phyloP scores from a whole-genome alignment of 1,284 basidiomycete genomes.

The Ustilago sp. region DNA sequence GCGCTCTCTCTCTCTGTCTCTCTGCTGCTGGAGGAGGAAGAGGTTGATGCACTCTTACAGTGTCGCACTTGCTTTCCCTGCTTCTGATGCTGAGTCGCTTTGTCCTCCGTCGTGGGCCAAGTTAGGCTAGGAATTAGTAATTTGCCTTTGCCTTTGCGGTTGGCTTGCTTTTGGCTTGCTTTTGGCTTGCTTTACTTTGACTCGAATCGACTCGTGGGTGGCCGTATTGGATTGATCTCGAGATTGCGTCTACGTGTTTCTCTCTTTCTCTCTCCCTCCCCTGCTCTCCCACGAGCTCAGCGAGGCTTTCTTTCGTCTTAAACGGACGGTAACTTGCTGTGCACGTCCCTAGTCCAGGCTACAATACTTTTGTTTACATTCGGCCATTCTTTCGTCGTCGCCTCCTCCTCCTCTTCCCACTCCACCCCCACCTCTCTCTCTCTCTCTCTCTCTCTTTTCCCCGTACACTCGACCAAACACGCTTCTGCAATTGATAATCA shows the following conservation, averaged over 20 bases:
- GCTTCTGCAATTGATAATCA: too few species aligned
- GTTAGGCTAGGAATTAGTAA: not conserved
- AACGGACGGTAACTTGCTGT: slow-evolving; percentile 2
- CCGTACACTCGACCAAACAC: not conserved
- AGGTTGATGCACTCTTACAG: slow-evolving; percentile 1
- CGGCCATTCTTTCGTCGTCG: not conserved
- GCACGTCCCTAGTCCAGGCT: not conserved
- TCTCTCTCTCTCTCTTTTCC: not conserved
- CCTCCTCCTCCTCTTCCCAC: not conserved
- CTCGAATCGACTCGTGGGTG: slow-evolving; percentile 9
- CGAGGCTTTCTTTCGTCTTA: slow-evolving; percentile 30
- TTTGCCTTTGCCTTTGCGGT: not conserved
- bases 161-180: not conserved
- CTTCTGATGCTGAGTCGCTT: not conserved
- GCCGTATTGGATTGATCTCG: not conserved
- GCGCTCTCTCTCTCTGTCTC: not conserved
- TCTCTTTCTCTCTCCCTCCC: not conserved
- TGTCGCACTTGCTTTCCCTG: slow-evolving; percentile 7
- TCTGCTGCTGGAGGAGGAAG: not conserved
- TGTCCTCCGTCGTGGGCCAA: not conserved
- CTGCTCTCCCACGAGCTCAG: slow-evolving; percentile 30
- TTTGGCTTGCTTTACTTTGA: not conserved
- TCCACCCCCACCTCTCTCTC: not conserved
- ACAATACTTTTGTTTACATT: not conserved
- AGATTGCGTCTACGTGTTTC: not conserved